Base-by-base conservation (phyloP, 257 asterid species). In the Agastache rugosa region DNA sequence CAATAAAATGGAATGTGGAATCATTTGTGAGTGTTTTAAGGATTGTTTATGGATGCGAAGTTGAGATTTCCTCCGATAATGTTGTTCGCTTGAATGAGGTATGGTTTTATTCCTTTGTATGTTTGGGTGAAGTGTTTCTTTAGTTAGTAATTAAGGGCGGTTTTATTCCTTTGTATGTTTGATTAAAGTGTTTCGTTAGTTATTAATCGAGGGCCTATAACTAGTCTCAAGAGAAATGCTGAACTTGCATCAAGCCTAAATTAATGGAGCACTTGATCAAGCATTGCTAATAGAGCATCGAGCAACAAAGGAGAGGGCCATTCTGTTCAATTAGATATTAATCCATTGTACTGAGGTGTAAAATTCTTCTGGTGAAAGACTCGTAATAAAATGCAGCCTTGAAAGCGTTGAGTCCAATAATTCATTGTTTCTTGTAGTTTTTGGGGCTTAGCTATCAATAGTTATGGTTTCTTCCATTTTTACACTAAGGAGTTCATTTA, bases 81-180 rank as follows among this genome's bases (percentile, higher is more conserved):
- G 89, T 86, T 69, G 64, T 91, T 82, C 77, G 68, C 51, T 75
- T 91, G 72, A 69, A 87, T 71, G 96, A 91, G 96, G 98, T 89
- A 78, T 77, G 48, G 17, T 61, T 41, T 39, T 71, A 11, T 69
- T 72, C 45, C 25, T 42, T 8, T 29, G 58, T 34, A 29, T 23
- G 55, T 63, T 63, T 34, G 68, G 42, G 58, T 20, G 25, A 63
- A 50, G 63, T 41, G 37, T 61, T 58, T 71, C 9, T 41, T 60
- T 22, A 41, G 22, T 60, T 35, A 62, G 59, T 31, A 66, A 23
- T 35, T 25, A 25, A 2, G 29, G 29, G 29, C 2, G 29, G 29
- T 25, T 25, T 25, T 25, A 25, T 25, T 25, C 29, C 2, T 25
- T 25, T 1, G 29, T 25, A 1, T 25, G 50, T 25, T 1, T 25